Base-by-base conservation (phyloP, 805 yeast species). In the Ogataea pini region DNA sequence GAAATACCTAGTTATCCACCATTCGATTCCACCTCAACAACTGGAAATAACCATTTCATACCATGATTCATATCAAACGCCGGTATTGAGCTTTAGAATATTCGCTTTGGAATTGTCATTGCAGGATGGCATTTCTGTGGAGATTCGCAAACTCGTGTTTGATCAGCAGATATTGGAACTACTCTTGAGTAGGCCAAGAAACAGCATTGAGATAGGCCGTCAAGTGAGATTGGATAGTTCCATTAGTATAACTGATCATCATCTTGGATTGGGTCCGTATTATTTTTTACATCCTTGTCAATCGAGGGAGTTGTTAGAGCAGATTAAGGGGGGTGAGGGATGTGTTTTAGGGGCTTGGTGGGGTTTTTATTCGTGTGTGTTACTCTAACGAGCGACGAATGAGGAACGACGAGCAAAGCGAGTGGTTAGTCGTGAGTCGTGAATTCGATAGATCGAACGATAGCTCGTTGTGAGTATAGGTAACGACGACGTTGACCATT, bases 261-360 rank as follows among this genome's bases (percentile, higher is more conserved):
- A 46, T 22, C 33, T 44, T 14, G 24, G 39, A 9, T 19, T 37
- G n/a, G 50, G 54, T 3, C 50, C 59, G 7, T 58, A 47, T 42
- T 54, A 51, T 42, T 65, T 62, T 43, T 34, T 75, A 0, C 79
- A 75, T 50, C 78, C 79, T 3, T 75, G 79, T 56, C 65, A 68
- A 34, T 65, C 75, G 0, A 39, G 49, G 4, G 60, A 56, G 7
- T 47, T 69, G 47, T 56, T 72, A 25, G 56, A 54, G 2, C 59
- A 59, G 24, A 49, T 58, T 2, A 4, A 31, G 8, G 44, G 14
- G 19, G 13, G 12, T 2, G 19, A 5, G 10, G 40, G 51, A 1
- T n/a, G 18, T 2, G 49, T 60, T 49, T 57, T 67, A 54, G 55
- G 42, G 22, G 56, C 42, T 20, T 61, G 62, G 72, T 66, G 50